A percentile compares a stretch with the other conserved stretches of the same genome.
Evolutionary conservation across 768 basidiomycete genomes (phyloP).

Genomic region (Pholiota conissans): DNA sequence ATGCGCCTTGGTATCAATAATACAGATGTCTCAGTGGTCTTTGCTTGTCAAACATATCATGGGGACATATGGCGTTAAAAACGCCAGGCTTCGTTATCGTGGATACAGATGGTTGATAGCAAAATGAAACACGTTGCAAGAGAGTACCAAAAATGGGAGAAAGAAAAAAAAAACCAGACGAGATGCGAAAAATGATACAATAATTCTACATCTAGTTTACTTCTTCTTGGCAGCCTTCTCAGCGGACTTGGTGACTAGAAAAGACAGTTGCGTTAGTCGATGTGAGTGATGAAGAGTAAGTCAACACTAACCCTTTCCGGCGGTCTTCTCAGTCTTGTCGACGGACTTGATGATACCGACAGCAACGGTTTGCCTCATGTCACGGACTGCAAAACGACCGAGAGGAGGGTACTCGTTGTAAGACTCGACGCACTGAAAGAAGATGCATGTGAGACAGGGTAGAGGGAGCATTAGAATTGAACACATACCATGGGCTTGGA

Average conservation of each 20-base stretch:
- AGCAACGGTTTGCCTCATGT: slow-evolving; percentile 99
- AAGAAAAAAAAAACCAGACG: slow-evolving; percentile 47
- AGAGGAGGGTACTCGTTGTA: slow-evolving; percentile 99
- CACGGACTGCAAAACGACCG: slow-evolving; percentile 99
- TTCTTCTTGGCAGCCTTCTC: slow-evolving; percentile 97
- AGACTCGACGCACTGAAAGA: slow-evolving; percentile 49
- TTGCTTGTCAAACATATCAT: slow-evolving; percentile 15
- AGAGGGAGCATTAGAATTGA: neutral
- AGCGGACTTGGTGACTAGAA: slow-evolving; percentile 86
- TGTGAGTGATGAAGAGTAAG: neutral
- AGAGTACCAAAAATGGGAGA: slow-evolving; percentile 35
- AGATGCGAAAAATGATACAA: slow-evolving; percentile 58
- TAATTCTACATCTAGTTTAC: slow-evolving; percentile 80
- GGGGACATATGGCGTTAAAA: slow-evolving; percentile 23
- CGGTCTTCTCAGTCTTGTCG: slow-evolving; percentile 88
- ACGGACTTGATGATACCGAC: slow-evolving; percentile 99
- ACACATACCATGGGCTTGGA: slow-evolving; percentile 84
- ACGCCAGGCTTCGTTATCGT: slow-evolving; percentile 30
- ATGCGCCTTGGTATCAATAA: too few relatives aligned
- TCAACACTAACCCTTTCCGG: slow-evolving; percentile 74
- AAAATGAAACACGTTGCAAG: slow-evolving; percentile 31
- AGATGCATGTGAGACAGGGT: neutral
- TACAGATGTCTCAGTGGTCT: slow-evolving; percentile 17
- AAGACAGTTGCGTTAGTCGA: neutral
- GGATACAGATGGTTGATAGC: slow-evolving; percentile 44